Conservation (phyloP, 2,329 filamentous ascomycete genomes). For the Aspergillus aculeatinus region DNA sequence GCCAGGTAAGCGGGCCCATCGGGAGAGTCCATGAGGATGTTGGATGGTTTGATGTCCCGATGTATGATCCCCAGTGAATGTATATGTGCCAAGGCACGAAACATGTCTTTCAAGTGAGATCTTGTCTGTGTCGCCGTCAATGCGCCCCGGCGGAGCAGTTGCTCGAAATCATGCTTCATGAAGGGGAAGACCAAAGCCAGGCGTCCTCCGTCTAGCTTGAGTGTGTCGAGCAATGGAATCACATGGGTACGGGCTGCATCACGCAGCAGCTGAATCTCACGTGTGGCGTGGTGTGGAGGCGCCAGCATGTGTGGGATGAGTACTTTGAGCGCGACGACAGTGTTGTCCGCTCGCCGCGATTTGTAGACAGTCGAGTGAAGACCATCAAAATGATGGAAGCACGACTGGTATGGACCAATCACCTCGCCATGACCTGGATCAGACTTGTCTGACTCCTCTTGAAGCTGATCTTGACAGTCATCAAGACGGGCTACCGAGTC, state of each 20-base stretch:
- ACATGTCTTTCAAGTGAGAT: constrained; percentile 64
- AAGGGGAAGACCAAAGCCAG: constrained; percentile 85
- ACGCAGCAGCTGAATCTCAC: constrained; percentile 74
- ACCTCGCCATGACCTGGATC: constrained; percentile 33
- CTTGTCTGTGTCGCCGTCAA: constrained; percentile 42
- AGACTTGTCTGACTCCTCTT: constrained; percentile 24
- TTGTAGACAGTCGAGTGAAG: constrained; percentile 83
- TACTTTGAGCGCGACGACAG: constrained; percentile 75
- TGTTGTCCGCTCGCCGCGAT: constrained; percentile 48
- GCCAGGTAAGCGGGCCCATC: constrained; percentile 74
- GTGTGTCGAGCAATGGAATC: constrained; percentile 70
- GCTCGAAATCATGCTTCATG: constrained; percentile 69
- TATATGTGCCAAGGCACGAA: constrained; percentile 68
- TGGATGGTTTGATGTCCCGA: constrained; percentile 90
- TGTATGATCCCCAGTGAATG: constrained; percentile 80
- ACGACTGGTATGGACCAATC: constrained; percentile 58
- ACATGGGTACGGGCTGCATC: constrained; percentile 58
- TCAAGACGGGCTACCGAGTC: constrained; percentile 23
- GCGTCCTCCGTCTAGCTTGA: constrained; percentile 66
- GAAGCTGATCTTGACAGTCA: constrained; percentile 22
- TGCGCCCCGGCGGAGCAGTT: constrained; percentile 58
- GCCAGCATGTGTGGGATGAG: constrained; percentile 71
- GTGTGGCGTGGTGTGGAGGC: constrained; percentile 77
- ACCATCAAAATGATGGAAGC: constrained; percentile 61
- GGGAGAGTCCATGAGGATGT: constrained; percentile 69